Percentiles rank a stretch among this genome's conserved stretches.
These are phyloP conservation scores for Diplodia intermedia DNA, from an alignment of 2,329 filamentous ascomycete genomes.

Conservation along the genomic window DNA sequence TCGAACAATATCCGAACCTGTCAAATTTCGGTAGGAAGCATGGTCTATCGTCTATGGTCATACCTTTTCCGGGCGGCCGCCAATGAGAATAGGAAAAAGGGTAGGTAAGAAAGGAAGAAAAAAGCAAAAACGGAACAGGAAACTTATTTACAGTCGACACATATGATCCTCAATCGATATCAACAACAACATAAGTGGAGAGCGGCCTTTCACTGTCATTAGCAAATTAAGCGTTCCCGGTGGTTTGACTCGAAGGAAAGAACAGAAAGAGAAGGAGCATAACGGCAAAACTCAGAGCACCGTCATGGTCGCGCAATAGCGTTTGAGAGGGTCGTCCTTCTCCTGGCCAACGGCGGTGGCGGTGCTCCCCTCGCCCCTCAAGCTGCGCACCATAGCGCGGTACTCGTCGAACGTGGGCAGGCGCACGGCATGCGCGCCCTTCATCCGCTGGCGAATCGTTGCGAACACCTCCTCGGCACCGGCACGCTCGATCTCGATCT, in stretches of 20 bases:
- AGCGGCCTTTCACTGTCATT: neutral
- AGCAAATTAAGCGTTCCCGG: constrained; percentile 12
- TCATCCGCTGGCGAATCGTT: constrained; percentile 26
- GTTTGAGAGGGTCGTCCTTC: constrained; percentile 19
- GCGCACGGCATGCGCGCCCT: constrained; percentile 12
- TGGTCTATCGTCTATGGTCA: constrained; percentile 22
- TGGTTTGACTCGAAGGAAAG: neutral
- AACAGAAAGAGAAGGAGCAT: neutral
- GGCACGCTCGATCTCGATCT: constrained; percentile 31
- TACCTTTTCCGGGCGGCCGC: constrained; percentile 7
- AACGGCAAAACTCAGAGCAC: neutral
- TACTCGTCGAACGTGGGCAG: constrained; percentile 30
- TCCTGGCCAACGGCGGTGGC: neutral
- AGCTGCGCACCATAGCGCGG: constrained; percentile 30
- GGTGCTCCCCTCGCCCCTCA: constrained; percentile 16
- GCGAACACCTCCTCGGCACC: constrained; percentile 31
- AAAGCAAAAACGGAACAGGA: neutral
- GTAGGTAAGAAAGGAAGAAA: neutral
- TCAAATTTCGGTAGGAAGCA: constrained; percentile 3
- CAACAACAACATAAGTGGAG: neutral
- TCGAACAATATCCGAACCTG: constrained; percentile 13
- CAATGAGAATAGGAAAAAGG: constrained; percentile 2
- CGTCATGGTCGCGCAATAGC: constrained; percentile 29
- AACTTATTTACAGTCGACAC: neutral
- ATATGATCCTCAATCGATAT: neutral